These are phyloP conservation scores for Neospora caninum DNA, from an alignment of 169 alveolate species.

Conservation along the genomic window DNA sequence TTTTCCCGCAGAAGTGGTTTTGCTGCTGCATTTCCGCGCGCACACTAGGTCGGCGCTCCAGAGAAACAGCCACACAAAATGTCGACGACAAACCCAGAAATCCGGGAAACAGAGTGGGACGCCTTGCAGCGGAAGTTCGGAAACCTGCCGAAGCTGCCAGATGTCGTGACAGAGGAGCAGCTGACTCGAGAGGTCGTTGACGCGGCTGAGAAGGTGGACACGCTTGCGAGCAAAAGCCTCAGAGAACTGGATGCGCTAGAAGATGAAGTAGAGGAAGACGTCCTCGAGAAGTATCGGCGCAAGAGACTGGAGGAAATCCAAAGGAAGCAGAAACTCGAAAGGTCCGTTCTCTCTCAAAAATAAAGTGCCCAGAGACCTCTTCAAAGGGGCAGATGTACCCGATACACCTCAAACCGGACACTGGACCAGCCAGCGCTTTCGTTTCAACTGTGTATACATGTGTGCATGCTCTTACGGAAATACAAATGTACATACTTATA, in stretches of 20 bases:
- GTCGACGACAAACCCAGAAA: constrained; percentile 91
- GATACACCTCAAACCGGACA: too few relatives aligned
- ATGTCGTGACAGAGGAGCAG: constrained; percentile 83
- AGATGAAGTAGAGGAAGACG: constrained; percentile 60
- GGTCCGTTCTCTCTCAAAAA: neutral
- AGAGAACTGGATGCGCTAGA: constrained; percentile 41
- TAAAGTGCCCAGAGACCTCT: too few relatives aligned
- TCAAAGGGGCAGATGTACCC: too few relatives aligned
- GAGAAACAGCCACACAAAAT: constrained; percentile 53
- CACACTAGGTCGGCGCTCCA: too few relatives aligned
- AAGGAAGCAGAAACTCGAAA: constrained; percentile 59
- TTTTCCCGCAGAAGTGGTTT: too few relatives aligned
- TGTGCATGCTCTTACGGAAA: too few relatives aligned
- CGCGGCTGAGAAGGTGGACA: constrained; percentile 62
- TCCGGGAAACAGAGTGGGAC: constrained; percentile 90
- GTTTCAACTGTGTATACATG: too few relatives aligned
- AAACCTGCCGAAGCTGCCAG: constrained; percentile 82
- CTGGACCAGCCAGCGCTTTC: too few relatives aligned
- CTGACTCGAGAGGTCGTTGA: constrained; percentile 67
- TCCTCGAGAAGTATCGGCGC: constrained; percentile 30
- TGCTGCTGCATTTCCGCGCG: too few relatives aligned
- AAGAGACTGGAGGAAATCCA: constrained; percentile 68
- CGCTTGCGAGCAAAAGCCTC: constrained; percentile 50
- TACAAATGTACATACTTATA: too few relatives aligned
- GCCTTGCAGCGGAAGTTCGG: constrained; percentile 89